Percentiles rank a stretch among this genome's conserved stretches.
Evolutionary conservation across 2,329 filamentous ascomycete genomes (phyloP).

Genomic region (Neospermospora avenae): DNA sequence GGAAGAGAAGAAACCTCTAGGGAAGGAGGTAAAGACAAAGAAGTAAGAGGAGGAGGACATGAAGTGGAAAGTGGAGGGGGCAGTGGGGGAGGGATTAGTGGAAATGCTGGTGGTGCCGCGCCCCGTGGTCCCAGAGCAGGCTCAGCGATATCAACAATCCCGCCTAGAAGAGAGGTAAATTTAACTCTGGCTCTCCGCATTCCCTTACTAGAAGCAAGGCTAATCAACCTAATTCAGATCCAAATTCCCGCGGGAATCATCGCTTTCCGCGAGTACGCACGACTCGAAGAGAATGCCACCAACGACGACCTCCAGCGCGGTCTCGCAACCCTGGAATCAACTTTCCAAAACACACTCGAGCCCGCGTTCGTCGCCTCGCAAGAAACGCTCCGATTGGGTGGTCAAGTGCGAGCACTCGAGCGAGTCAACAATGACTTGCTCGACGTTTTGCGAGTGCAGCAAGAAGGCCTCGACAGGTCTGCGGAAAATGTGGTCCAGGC

Average conservation of each 20-base stretch:
- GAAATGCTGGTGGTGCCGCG: background rate
- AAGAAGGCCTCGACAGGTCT: background rate
- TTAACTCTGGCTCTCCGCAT: background rate
- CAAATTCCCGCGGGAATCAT: background rate
- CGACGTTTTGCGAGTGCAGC: background rate
- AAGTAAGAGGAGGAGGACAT: too few species aligned
- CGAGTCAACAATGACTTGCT: background rate
- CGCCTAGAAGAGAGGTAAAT: background rate
- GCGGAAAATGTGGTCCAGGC: too few species aligned
- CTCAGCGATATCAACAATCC: background rate
- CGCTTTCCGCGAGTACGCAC: background rate
- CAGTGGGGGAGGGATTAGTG: background rate
- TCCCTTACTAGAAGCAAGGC: background rate
- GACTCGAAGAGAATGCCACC: background rate
- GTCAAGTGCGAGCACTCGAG: background rate
- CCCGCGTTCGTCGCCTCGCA: background rate
- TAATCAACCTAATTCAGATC: background rate
- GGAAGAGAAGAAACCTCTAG: too few species aligned
- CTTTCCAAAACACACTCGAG: background rate
- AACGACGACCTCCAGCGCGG: background rate
- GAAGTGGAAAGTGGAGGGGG: background rate
- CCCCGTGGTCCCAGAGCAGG: too few species aligned
- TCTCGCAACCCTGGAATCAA: background rate
- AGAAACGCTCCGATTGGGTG: background rate
- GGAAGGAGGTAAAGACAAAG: too few species aligned